Conservation (phyloP, 2,329 filamentous ascomycete genomes). For the Pseudocercospora eumusae region DNA sequence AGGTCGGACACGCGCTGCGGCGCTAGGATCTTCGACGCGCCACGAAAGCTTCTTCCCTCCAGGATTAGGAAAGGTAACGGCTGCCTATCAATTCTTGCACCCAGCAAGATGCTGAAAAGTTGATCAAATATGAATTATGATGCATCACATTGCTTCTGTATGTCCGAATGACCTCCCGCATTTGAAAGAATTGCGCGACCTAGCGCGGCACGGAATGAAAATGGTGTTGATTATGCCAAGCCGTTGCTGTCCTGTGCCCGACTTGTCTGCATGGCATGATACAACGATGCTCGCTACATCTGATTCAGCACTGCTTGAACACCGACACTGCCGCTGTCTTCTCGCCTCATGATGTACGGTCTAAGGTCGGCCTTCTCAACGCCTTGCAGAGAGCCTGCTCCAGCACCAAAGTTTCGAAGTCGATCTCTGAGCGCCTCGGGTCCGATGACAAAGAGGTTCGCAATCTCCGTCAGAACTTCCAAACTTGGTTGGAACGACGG, state of each 20-base stretch:
- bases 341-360: constrained; percentile 79
- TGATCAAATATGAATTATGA: neutral
- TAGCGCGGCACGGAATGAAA: neutral
- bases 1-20: neutral
- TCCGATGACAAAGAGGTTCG: constrained; percentile 92
- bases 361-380: constrained; percentile 63
- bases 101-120: neutral
- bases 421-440: constrained; percentile 56
- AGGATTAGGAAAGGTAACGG: neutral
- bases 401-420: constrained; percentile 46
- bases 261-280: neutral
- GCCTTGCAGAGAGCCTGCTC: constrained; percentile 41
- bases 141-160: neutral
- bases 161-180: neutral
- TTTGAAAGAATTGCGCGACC: neutral
- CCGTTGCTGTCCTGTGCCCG: neutral
- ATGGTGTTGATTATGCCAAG: neutral
- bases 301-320: constrained; percentile 76
- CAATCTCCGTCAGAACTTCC: constrained; percentile 88
- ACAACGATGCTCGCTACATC: neutral
- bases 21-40: neutral
- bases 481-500: constrained; percentile 60
- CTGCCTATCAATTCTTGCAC: constrained; percentile 1
- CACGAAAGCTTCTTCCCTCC: neutral
- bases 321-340: constrained; percentile 77